phyloP scores from a whole-genome alignment of 305 asterid species.

The Salvia sclarea region DNA sequence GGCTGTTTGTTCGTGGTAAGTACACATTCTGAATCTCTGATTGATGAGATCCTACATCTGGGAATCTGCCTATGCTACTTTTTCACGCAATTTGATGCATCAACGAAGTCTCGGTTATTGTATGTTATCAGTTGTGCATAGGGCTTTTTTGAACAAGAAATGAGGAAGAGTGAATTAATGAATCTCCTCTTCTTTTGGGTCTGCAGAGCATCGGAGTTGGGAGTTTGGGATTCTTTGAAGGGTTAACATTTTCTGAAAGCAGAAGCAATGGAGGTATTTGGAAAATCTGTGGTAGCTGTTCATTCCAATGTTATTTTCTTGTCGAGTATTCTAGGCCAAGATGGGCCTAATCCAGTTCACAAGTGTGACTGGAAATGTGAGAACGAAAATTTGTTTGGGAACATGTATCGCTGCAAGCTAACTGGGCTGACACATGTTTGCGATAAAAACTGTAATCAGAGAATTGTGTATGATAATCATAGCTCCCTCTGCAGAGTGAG shows the following conservation, averaged over 20 bases:
- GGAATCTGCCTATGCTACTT: slow-evolving; percentile 1
- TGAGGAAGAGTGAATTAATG: slow-evolving; percentile 28
- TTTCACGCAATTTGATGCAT: slow-evolving; percentile 18
- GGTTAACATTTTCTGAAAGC: slow-evolving; percentile 24
- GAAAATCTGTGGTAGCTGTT: slow-evolving; percentile 76
- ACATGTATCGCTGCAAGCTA: slow-evolving; percentile 91
- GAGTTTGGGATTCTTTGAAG: slow-evolving; percentile 39
- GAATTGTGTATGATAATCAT: slow-evolving; percentile 85
- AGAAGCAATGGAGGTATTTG: slow-evolving; percentile 87
- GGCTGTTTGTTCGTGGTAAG: slow-evolving; percentile 2
- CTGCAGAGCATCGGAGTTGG: slow-evolving; percentile 60
- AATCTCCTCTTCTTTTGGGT: slow-evolving; percentile 51
- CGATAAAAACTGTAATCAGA: slow-evolving; percentile 94
- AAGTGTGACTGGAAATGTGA: slow-evolving; percentile 97
- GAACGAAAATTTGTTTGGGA: slow-evolving; percentile 83
- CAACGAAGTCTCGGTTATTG: background rate
- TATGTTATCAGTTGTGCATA: background rate
- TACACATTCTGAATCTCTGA: background rate
- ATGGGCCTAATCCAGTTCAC: slow-evolving; percentile 92
- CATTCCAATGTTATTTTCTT: slow-evolving; percentile 85
- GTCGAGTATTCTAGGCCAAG: slow-evolving; percentile 96
- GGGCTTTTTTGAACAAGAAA: background rate
- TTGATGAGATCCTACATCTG: background rate
- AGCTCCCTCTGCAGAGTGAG: slow-evolving; percentile 91
- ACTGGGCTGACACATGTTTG: slow-evolving; percentile 88